Base-by-base conservation (phyloP, 352 stramenopile genomes). In the Globisporangium sylvaticum region DNA sequence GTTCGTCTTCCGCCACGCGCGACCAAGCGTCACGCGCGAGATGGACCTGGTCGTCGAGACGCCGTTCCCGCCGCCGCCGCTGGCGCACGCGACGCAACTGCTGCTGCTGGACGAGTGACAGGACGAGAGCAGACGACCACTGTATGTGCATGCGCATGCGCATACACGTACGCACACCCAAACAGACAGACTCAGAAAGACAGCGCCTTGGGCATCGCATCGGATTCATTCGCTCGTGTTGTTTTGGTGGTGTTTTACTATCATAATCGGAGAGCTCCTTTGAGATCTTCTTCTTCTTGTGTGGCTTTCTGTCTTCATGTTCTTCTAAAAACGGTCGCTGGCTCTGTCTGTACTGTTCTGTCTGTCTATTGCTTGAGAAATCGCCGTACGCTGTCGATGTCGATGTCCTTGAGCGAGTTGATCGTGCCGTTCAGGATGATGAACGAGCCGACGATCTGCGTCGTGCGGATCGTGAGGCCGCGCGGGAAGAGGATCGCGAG, bases 401-500 rank as follows among this genome's bases (percentile, higher is more conserved):
- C 79, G 39, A 95, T 69, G 58, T 91, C 87, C 73, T 93, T 92
- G 63, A 95, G 78, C 55, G 87, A 92, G 75, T 97, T 96, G 74
- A 97, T 97, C 37, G 90, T 96, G 64, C 90, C 89, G 78, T 97
- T 97, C 70, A 97, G 86, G 68, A 97, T 97, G 68, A 97, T 95
- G 66, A 97, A 97, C 60, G 90, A 97, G 46, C 91, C 91, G 50
- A 95, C 90, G 65, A 97, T 97, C 81, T 97, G 90, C 69, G 87
- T 88, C 58, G 89, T 96, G 68, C 88, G 88, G 68, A 97, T 94
- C 39, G 92, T 92, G 60, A 94, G 77, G 0, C 91, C 91, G 67
- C 90, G 92, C 29, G 91, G 91, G 70, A 97, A 90, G 48, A 97
- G 67, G 50, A 96, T 64, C 20, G 91, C 92, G 34, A 97, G 76